These are phyloP conservation scores for Aurinia saxatilis DNA, from an alignment of 345 rosid genomes.

Conservation along the genomic window DNA sequence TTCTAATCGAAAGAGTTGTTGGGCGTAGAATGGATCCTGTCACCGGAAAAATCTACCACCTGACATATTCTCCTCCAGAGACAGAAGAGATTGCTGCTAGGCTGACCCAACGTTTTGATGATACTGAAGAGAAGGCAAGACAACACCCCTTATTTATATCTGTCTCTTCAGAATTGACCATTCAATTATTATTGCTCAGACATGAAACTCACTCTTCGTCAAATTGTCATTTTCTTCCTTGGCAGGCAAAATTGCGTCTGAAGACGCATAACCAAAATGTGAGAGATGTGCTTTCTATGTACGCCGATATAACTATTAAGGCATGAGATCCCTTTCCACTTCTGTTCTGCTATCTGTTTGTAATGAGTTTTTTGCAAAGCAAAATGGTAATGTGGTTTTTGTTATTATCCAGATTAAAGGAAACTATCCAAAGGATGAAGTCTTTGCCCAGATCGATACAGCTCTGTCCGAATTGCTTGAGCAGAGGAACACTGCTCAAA, in stretches of 20 bases:
- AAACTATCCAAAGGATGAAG: constrained; percentile 47
- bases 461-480: constrained; percentile 43
- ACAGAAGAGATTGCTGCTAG: constrained; percentile 79
- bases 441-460: constrained; percentile 43
- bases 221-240: neutral
- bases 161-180: neutral
- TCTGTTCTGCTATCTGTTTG: neutral
- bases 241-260: constrained; percentile 78
- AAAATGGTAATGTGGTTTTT: neutral
- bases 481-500: constrained; percentile 28
- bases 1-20: constrained; percentile 84
- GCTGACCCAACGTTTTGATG: constrained; percentile 87
- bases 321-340: constrained; percentile 28
- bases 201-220: neutral
- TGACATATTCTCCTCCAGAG: constrained; percentile 88
- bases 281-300: constrained; percentile 78
- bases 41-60: constrained; percentile 90
- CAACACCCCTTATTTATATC: neutral
- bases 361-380: constrained; percentile 5
- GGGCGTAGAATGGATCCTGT: constrained; percentile 91
- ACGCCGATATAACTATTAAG: constrained; percentile 66
- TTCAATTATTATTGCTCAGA: neutral
- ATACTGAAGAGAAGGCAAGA: constrained; percentile 89
- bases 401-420: constrained; percentile 51
- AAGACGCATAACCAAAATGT: constrained; percentile 72